Conservation (phyloP, 129 eudicot genomes). For the Artemisia argyi region DNA sequence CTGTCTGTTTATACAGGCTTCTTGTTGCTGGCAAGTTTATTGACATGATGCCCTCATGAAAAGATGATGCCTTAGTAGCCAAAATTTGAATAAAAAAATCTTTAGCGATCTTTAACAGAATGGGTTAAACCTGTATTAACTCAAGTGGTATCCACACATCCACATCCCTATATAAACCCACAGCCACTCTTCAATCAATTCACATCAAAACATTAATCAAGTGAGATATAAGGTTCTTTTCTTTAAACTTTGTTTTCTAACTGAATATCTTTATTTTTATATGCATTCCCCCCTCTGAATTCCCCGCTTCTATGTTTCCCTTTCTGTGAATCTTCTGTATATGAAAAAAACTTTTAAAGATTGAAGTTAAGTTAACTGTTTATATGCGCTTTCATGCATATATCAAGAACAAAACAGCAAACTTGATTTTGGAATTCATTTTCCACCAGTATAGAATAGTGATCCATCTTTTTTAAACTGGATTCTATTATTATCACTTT, state of each 20-base stretch:
- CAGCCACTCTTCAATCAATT: slow-evolving; percentile 13
- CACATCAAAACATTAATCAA: slow-evolving; percentile 18
- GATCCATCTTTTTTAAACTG: slow-evolving; percentile 30
- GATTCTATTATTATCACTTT: slow-evolving; percentile 8
- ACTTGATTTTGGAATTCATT: slow-evolving; percentile 23
- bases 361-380: slow-evolving; percentile 9
- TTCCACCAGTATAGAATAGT: slow-evolving; percentile 49
- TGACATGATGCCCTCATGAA: not conserved
- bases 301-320: slow-evolving; percentile 80
- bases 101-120: not conserved
- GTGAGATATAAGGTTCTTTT: not conserved
- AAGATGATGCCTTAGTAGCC: not conserved
- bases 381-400: slow-evolving; percentile 16
- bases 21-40: too few species aligned
- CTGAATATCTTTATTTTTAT: not conserved
- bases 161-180: slow-evolving; percentile 4
- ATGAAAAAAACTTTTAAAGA: not conserved
- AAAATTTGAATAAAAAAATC: not conserved
- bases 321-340: slow-evolving; percentile 71
- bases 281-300: slow-evolving; percentile 40
- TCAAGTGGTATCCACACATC: slow-evolving; percentile 1
- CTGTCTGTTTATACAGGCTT: too few species aligned
- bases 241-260: slow-evolving; percentile 3
- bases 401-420: slow-evolving; percentile 29
- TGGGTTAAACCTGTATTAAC: not conserved